phyloP scores from a whole-genome alignment of 148 eudicot genomes.

The Dysphania ambrosioides region DNA sequence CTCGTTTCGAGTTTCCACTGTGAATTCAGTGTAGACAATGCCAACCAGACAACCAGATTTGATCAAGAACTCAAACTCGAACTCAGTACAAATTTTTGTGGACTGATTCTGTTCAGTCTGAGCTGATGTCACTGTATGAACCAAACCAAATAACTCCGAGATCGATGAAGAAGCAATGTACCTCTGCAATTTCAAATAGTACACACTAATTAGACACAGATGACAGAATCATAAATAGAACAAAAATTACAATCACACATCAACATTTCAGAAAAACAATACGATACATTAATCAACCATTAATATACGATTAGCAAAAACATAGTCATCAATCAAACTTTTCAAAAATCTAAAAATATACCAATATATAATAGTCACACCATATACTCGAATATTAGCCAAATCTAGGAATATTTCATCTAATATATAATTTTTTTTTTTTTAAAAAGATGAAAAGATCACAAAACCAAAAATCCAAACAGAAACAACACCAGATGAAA shows the following conservation, averaged over 20 bases:
- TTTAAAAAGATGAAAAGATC: background rate
- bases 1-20: background rate
- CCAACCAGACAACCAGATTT: background rate
- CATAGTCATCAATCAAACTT: no score
- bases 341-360: no score
- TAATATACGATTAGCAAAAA: background rate
- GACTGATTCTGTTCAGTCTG: background rate
- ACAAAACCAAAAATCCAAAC: background rate
- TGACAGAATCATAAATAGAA: background rate
- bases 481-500: background rate
- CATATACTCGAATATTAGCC: background rate
- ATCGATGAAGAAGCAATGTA: background rate
- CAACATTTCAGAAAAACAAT: background rate
- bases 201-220: background rate
- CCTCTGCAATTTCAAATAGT: slow-evolving; percentile 5
- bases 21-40: background rate
- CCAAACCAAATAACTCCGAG: slow-evolving; percentile 1
- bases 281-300: background rate
- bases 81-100: background rate
- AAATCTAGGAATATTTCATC: no score
- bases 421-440: no score
- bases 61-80: background rate
- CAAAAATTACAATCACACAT: background rate
- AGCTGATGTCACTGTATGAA: background rate
- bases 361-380: no score